Percentiles rank a stretch among this genome's conserved stretches.
phyloP scores from a whole-genome alignment of 2,329 filamentous ascomycete genomes.

The Huntiella abstrusa region DNA sequence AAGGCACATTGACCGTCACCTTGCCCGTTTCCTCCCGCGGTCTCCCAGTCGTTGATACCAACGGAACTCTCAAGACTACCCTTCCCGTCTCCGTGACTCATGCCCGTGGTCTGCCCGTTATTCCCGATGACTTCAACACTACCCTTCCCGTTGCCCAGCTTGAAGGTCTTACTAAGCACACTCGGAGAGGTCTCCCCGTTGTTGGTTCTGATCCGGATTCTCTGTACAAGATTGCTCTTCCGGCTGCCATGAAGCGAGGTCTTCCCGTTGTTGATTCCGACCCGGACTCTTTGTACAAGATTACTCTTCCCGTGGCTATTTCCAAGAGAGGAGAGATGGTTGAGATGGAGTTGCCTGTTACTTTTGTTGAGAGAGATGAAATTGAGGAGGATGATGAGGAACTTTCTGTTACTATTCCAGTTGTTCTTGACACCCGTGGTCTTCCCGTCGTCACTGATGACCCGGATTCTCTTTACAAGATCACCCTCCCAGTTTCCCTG shows the following conservation, averaged over 20 bases:
- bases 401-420: conserved; percentile 9
- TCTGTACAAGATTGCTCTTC: conserved; percentile 9
- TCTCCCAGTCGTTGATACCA: not conserved
- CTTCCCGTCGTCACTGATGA: conserved; percentile 9
- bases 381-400: conserved; percentile 1
- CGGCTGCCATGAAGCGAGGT: conserved; percentile 1
- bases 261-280: conserved; percentile 8
- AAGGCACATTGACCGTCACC: conserved; percentile 1
- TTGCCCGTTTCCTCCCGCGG: conserved; percentile 1
- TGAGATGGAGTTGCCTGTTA: conserved; percentile 4
- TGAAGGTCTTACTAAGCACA: conserved; percentile 1
- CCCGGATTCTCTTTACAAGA: conserved; percentile 8
- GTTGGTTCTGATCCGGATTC: conserved; percentile 5
- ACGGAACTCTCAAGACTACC: conserved; percentile 3
- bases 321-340: not conserved
- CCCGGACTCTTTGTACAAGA: conserved; percentile 7
- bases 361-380: conserved; percentile 4
- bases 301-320: conserved; percentile 4
- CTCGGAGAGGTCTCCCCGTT: conserved; percentile 7
- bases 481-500: conserved; percentile 7
- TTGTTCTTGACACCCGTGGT: conserved; percentile 6
- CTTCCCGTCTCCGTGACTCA: conserved; percentile 5
- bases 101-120: conserved; percentile 5
- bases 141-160: conserved; percentile 5
- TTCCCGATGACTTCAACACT: conserved; percentile 6